These are phyloP conservation scores for Talaromyces sp. DNA, from an alignment of 2,329 filamentous ascomycete species.

Conservation along the genomic window DNA sequence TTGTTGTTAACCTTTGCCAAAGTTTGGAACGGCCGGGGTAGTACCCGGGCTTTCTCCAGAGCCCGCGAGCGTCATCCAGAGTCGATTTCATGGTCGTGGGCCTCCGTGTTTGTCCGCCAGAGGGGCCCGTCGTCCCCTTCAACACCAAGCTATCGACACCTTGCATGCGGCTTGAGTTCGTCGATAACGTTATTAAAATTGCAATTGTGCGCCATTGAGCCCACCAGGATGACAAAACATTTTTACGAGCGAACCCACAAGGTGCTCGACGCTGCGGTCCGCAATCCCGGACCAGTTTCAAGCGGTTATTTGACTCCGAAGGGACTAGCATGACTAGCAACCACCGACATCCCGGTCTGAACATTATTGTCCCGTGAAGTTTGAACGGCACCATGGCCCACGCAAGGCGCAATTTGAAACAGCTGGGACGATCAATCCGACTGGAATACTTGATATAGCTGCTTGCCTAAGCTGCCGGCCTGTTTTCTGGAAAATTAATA, in stretches of 20 bases:
- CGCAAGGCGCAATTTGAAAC: neutral
- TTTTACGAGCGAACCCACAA: neutral
- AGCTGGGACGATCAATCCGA: neutral
- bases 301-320: neutral
- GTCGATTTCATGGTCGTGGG: neutral
- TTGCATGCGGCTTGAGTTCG: neutral
- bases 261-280: neutral
- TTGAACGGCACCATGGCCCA: neutral
- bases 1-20: neutral
- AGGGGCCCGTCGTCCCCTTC: neutral
- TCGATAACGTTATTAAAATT: neutral
- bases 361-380: neutral
- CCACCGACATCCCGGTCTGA: neutral
- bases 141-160: neutral
- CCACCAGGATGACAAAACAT: neutral
- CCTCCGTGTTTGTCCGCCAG: neutral
- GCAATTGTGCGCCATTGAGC: neutral
- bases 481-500: neutral
- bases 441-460: neutral
- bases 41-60: neutral
- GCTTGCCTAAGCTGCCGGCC: neutral
- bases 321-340: neutral
- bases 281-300: neutral
- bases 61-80: neutral
- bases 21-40: constrained; percentile 11